These are phyloP conservation scores for Emydomyces testavorans DNA, from an alignment of 2,329 filamentous ascomycete species.

Conservation along the genomic window DNA sequence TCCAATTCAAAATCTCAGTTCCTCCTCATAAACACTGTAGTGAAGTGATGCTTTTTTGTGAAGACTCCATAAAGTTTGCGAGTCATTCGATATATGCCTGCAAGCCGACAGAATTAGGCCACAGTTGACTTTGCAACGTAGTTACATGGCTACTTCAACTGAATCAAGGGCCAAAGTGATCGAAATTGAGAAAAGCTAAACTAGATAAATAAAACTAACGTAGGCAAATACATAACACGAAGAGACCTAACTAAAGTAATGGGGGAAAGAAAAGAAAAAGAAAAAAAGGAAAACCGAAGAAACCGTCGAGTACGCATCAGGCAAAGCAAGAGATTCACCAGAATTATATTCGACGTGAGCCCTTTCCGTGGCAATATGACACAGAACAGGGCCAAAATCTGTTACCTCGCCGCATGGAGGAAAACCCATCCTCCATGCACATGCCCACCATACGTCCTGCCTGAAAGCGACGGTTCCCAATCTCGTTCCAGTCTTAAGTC, in stretches of 20 bases:
- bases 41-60: no score
- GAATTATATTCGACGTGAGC: not conserved
- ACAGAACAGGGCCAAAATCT: not conserved
- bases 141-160: not conserved
- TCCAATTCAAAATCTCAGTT: no score
- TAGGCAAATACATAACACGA: conserved; percentile 33
- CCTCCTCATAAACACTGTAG: no score
- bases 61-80: no score
- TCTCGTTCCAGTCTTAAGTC: conserved; percentile 4
- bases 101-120: no score
- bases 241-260: conserved; percentile 17
- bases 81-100: no score
- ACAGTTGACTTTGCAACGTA: no score
- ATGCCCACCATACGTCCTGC: not conserved
- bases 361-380: conserved; percentile 1
- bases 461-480: not conserved
- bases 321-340: not conserved
- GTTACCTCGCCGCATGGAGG: not conserved
- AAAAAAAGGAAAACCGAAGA: conserved; percentile 18
- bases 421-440: conserved; percentile 1
- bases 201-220: conserved; percentile 26
- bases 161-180: not conserved
- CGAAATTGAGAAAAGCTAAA: conserved; percentile 9
- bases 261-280: conserved; percentile 20
- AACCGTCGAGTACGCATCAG: conserved; percentile 6